Conservation (phyloP, 306 rosid genomes). For the Cucurbita ficifolia region DNA sequence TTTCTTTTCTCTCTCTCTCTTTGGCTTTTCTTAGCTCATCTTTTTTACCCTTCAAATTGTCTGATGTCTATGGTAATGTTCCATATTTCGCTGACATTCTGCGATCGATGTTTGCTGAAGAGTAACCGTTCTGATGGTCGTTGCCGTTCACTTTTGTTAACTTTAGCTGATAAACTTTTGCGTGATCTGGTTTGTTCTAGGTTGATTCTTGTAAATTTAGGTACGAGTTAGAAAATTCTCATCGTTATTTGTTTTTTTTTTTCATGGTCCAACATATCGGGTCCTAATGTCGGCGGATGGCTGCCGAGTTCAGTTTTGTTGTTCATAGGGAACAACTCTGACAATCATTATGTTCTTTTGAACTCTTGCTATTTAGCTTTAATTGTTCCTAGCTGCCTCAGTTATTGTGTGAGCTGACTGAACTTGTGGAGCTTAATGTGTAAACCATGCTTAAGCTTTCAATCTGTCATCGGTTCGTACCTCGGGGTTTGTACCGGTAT, state of each 20-base stretch:
- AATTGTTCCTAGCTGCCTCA: not conserved
- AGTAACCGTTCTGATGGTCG: not conserved
- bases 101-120: not conserved
- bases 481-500: not conserved
- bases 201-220: not conserved
- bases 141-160: not conserved
- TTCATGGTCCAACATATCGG: not conserved
- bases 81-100: not conserved
- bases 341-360: not conserved
- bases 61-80: not conserved
- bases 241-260: not conserved
- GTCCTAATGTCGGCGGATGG: not conserved
- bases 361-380: not conserved
- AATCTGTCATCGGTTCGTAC: not conserved
- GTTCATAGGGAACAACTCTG: not conserved
- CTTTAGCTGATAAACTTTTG: not conserved
- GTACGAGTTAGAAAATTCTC: not conserved
- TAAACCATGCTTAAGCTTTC: not conserved
- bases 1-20: not conserved
- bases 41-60: not conserved
- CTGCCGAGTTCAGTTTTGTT: not conserved
- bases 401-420: not conserved
- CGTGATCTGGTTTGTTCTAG: not conserved
- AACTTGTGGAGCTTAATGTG: not conserved
- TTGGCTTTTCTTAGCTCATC: not conserved